Evolutionary conservation across 768 basidiomycete genomes (phyloP).

Genomic region (Crepidotus variabilis): DNA sequence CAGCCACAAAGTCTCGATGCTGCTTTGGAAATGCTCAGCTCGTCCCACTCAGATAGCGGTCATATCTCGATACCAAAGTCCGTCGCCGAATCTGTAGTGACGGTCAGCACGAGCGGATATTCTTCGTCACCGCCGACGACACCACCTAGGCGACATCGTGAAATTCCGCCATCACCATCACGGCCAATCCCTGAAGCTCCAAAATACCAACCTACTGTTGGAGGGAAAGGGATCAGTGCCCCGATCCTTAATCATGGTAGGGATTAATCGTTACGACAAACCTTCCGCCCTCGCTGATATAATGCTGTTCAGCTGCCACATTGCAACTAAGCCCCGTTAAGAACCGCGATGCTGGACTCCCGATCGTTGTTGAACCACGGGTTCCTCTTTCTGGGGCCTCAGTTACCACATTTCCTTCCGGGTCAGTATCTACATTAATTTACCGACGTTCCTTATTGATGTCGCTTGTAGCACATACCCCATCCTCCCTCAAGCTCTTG

Average conservation of each 20-base stretch:
- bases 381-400: slow-evolving; percentile 21
- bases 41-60: slow-evolving; percentile 38
- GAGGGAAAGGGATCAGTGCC: slow-evolving; percentile 63
- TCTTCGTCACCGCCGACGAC: slow-evolving; percentile 23
- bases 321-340: slow-evolving; percentile 74
- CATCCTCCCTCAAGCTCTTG: slow-evolving; percentile 74
- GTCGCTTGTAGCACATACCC: slow-evolving; percentile 57
- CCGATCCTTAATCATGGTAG: slow-evolving; percentile 71
- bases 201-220: slow-evolving; percentile 38
- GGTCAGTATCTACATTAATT: slow-evolving; percentile 39
- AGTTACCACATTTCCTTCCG: slow-evolving; percentile 52
- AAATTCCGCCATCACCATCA: slow-evolving; percentile 38
- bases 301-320: slow-evolving; percentile 49
- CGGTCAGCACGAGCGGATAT: slow-evolving; percentile 17
- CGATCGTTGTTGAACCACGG: slow-evolving; percentile 53
- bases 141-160: slow-evolving; percentile 22
- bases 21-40: slow-evolving; percentile 61
- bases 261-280: slow-evolving; percentile 13
- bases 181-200: slow-evolving; percentile 39
- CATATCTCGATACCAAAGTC: slow-evolving; percentile 25
- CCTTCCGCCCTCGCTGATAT: no score
- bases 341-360: slow-evolving; percentile 54
- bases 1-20: slow-evolving; percentile 71
- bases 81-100: slow-evolving; percentile 19
- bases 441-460: slow-evolving; percentile 8